A percentile compares a stretch with the other conserved stretches of the same genome.
Evolutionary conservation across 2,329 filamentous ascomycete genomes (phyloP).

Genomic region (Lomentospora prolificans): DNA sequence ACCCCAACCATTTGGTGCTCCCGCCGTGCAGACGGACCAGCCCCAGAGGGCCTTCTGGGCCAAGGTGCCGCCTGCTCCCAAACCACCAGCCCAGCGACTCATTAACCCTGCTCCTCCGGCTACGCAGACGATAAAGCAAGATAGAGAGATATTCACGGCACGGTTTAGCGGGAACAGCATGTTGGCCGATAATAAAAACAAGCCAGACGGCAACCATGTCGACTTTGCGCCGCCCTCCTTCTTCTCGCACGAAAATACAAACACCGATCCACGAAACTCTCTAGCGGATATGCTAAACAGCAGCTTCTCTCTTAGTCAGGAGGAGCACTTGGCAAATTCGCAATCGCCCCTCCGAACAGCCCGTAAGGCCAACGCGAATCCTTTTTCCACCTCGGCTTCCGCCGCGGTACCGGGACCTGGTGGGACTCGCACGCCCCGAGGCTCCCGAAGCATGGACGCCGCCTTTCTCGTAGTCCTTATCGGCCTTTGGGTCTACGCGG

Average conservation of each 20-base stretch:
- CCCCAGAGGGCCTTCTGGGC: slow-evolving; percentile 49
- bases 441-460: not conserved
- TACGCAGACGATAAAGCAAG: slow-evolving; percentile 23
- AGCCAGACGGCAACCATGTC: slow-evolving; percentile 10
- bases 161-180: slow-evolving; percentile 1
- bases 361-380: not conserved
- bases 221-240: slow-evolving; percentile 44
- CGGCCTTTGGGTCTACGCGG: slow-evolving; percentile 4
- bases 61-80: slow-evolving; percentile 54
- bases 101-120: slow-evolving; percentile 34
- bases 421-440: not conserved
- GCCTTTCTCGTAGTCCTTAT: slow-evolving; percentile 4
- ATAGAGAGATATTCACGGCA: slow-evolving; percentile 6
- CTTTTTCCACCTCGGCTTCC: not conserved
- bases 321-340: not conserved
- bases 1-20: slow-evolving; percentile 29
- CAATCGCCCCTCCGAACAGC: not conserved
- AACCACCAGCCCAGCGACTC: slow-evolving; percentile 44
- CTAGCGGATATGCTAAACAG: slow-evolving; percentile 26
- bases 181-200: not conserved
- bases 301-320: slow-evolving; percentile 22
- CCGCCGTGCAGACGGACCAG: slow-evolving; percentile 19
- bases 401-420: not conserved
- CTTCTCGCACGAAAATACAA: slow-evolving; percentile 30
- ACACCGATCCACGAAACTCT: slow-evolving; percentile 24